These are phyloP conservation scores for Xerocomus potaroensis DNA, from an alignment of 768 basidiomycete genomes.

Conservation along the genomic window DNA sequence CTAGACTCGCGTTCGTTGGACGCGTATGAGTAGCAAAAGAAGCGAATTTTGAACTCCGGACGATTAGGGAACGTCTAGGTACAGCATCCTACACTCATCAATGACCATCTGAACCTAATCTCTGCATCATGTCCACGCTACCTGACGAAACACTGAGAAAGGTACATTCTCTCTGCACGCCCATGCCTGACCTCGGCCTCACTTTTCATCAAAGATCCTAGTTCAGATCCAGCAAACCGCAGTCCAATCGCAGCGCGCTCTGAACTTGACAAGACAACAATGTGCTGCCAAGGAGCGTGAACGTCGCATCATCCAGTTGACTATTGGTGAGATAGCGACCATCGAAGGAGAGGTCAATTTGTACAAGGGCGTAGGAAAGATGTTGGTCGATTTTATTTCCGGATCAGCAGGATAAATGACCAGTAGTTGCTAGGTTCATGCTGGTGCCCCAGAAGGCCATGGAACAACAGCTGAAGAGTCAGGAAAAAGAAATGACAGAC, in stretches of 20 bases:
- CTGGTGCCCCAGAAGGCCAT: slow-evolving; percentile 76
- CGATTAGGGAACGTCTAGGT: not conserved
- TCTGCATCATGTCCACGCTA: slow-evolving; percentile 44
- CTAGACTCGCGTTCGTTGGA: slow-evolving; percentile 13
- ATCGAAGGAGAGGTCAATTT: slow-evolving; percentile 73
- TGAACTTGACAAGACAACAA: slow-evolving; percentile 73
- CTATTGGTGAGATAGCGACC: slow-evolving; percentile 73
- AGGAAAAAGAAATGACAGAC: slow-evolving; percentile 81
- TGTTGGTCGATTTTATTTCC: slow-evolving; percentile 42
- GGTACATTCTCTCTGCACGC: slow-evolving; percentile 35
- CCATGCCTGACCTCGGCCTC: slow-evolving; percentile 12
- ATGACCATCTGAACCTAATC: slow-evolving; percentile 14
- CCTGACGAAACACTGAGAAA: slow-evolving; percentile 82
- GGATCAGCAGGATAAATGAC: slow-evolving; percentile 1
- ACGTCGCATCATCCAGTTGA: slow-evolving; percentile 83
- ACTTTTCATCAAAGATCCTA: slow-evolving; percentile 59
- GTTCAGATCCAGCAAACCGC: slow-evolving; percentile 92
- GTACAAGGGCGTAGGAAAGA: slow-evolving; percentile 95
- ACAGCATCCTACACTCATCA: not conserved
- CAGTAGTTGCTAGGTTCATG: slow-evolving; percentile 71
- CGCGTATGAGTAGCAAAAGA: slow-evolving; percentile 21
- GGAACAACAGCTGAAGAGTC: slow-evolving; percentile 66
- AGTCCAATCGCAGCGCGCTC: slow-evolving; percentile 75
- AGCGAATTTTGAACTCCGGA: slow-evolving; percentile 35
- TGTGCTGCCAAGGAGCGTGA: slow-evolving; percentile 80